Evolutionary conservation across 192 early-diverging fungal species (phyloP).

Genomic region (Backusella psychrophila): DNA sequence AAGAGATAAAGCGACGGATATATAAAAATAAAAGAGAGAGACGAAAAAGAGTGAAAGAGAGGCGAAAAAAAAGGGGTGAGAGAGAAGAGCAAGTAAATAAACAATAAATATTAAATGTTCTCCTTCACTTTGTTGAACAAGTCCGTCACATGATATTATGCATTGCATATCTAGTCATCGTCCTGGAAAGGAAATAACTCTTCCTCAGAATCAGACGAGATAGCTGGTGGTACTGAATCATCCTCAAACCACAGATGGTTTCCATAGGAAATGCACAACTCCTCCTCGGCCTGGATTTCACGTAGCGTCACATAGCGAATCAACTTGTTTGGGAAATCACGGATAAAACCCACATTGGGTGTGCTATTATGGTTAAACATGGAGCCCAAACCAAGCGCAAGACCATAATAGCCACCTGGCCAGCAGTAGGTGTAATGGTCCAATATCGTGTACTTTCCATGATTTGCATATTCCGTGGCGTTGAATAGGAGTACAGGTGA

Average conservation of each 20-base stretch:
- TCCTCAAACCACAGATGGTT: slow-evolving; percentile 63
- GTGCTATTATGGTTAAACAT: slow-evolving; percentile 64
- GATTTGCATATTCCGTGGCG: slow-evolving; percentile 47
- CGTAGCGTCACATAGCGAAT: slow-evolving; percentile 55
- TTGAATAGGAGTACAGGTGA: slow-evolving; percentile 59
- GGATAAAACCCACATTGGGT: slow-evolving; percentile 61
- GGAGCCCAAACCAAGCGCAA: slow-evolving; percentile 63
- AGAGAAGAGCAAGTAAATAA: neutral
- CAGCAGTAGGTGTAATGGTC: slow-evolving; percentile 70
- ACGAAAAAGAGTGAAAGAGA: neutral
- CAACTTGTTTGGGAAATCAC: slow-evolving; percentile 51
- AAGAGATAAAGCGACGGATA: neutral
- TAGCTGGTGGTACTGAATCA: slow-evolving; percentile 12
- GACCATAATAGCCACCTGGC: slow-evolving; percentile 50
- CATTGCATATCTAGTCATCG: slow-evolving; percentile 4
- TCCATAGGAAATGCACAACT: slow-evolving; percentile 68
- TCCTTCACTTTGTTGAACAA: neutral
- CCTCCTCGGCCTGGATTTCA: slow-evolving; percentile 52
- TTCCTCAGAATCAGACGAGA: slow-evolving; percentile 2
- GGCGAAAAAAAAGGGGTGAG: neutral
- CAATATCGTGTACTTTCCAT: slow-evolving; percentile 57
- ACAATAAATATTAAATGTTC: neutral
- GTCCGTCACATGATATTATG: slow-evolving; percentile 13
- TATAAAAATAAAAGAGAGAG: neutral
- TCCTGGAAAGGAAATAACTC: slow-evolving; percentile 14